phyloP scores from a whole-genome alignment of 192 early-diverging fungal species.

The Mortierella hygrophila region DNA sequence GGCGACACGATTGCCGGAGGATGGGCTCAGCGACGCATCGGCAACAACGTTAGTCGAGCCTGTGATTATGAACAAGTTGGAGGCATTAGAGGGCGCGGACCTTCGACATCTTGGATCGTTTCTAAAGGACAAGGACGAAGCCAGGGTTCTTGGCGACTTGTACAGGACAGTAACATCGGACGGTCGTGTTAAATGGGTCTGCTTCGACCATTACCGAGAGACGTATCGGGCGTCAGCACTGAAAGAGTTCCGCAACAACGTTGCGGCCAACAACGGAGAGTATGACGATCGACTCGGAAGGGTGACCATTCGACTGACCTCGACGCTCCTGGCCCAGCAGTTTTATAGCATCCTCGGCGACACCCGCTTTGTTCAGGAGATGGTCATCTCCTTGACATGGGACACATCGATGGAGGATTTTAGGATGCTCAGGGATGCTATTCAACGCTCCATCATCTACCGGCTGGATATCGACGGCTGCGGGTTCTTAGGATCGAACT shows the following conservation, averaged over 20 bases:
- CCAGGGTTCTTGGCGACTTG: constrained; percentile 28
- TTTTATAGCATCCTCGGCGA: constrained; percentile 27
- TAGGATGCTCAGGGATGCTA: constrained; percentile 3
- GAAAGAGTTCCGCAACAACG: constrained; percentile 16
- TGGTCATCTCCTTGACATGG: constrained; percentile 24
- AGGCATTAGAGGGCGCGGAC: constrained; percentile 39
- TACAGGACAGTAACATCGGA: constrained; percentile 28
- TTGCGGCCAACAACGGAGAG: constrained; percentile 11
- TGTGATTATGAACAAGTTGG: constrained; percentile 1
- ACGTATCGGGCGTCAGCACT: constrained; percentile 4
- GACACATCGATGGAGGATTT: constrained; percentile 30
- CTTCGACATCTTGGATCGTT: constrained; percentile 31
- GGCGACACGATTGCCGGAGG: not conserved
- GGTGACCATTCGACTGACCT: constrained; percentile 16
- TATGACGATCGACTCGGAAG: constrained; percentile 28
- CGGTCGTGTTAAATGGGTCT: constrained; percentile 36
- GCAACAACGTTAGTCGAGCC: not conserved
- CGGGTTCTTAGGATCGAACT: constrained; percentile 5
- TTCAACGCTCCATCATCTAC: constrained; percentile 18
- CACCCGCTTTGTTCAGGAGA: constrained; percentile 34
- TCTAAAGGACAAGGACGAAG: constrained; percentile 30
- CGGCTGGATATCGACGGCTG: constrained; percentile 30
- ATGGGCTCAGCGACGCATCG: not conserved
- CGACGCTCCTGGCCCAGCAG: constrained; percentile 10
- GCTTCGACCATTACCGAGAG: constrained; percentile 32